Percentiles rank a stretch among this genome's conserved stretches.
Conservation (phyloP, 345 rosid species). For the Noccaea caerulescens region DNA sequence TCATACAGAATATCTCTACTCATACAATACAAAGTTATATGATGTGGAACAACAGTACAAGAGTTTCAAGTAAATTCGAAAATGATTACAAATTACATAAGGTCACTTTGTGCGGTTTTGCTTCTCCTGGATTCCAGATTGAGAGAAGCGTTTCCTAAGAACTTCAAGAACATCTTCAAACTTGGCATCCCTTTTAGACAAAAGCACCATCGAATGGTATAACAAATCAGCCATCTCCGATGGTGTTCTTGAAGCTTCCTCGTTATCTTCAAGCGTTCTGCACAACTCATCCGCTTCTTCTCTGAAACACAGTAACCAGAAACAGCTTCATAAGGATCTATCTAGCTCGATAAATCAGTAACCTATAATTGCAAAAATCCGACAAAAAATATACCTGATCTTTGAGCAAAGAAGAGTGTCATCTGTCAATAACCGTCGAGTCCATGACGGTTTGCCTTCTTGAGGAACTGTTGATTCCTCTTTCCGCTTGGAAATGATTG, state of each 20-base stretch:
- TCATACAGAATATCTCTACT: not conserved
- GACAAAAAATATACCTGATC: slow-evolving; percentile 55
- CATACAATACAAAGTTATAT: slow-evolving; percentile 12
- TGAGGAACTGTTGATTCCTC: slow-evolving; percentile 57
- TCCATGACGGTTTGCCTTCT: slow-evolving; percentile 84
- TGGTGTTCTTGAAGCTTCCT: slow-evolving; percentile 58
- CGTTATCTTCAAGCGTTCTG: slow-evolving; percentile 71
- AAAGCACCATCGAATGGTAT: slow-evolving; percentile 78
- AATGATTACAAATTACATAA: slow-evolving; percentile 1
- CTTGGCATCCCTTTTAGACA: slow-evolving; percentile 57
- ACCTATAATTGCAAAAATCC: not conserved
- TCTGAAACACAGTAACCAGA: slow-evolving; percentile 40
- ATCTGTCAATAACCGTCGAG: slow-evolving; percentile 57
- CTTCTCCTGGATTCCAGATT: slow-evolving; percentile 82
- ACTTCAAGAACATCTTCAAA: slow-evolving; percentile 65
- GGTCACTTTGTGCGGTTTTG: slow-evolving; percentile 45
- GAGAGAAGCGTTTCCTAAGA: slow-evolving; percentile 63
- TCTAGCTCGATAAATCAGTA: not conserved
- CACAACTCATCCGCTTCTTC: slow-evolving; percentile 92
- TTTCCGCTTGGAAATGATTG: slow-evolving; percentile 67
- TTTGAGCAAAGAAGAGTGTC: slow-evolving; percentile 66
- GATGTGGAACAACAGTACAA: not conserved
- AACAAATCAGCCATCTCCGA: slow-evolving; percentile 87
- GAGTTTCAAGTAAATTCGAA: not conserved
- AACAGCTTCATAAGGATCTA: not conserved